phyloP scores from a whole-genome alignment of 352 stramenopile genomes.

The Elongisporangium prolatum region DNA sequence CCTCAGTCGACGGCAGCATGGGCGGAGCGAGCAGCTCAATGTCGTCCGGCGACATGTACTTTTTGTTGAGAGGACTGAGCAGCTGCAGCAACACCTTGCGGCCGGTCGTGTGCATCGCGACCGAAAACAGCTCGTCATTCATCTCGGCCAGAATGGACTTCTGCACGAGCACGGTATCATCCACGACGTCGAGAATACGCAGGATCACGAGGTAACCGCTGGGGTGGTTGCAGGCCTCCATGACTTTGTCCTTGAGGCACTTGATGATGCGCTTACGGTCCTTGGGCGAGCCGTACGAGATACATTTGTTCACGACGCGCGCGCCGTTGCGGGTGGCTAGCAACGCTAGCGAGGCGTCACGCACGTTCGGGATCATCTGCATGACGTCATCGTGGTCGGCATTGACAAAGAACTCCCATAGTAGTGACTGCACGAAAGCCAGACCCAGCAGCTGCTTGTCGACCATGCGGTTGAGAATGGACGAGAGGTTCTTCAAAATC shows the following conservation, averaged over 20 bases:
- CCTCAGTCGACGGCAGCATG: conserved; percentile 63
- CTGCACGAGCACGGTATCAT: conserved; percentile 89
- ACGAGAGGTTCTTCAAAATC: conserved; percentile 64
- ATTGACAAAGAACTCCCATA: conserved; percentile 89
- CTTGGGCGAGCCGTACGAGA: conserved; percentile 80
- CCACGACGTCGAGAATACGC: conserved; percentile 86
- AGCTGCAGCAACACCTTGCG: conserved; percentile 80
- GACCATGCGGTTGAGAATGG: conserved; percentile 80
- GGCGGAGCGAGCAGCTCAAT: conserved; percentile 65
- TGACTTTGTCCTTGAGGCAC: conserved; percentile 86
- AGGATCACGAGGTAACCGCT: conserved; percentile 89
- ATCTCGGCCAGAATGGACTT: conserved; percentile 85
- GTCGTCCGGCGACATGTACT: conserved; percentile 81
- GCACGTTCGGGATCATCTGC: conserved; percentile 82
- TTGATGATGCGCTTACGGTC: conserved; percentile 92
- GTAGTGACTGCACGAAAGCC: conserved; percentile 84
- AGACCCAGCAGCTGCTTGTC: conserved; percentile 88
- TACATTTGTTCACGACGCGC: conserved; percentile 82
- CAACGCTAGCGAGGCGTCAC: conserved; percentile 80
- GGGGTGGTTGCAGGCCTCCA: conserved; percentile 86
- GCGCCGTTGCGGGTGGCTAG: conserved; percentile 86
- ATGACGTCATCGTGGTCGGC: conserved; percentile 75
- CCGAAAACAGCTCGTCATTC: conserved; percentile 64
- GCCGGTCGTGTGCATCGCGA: conserved; percentile 70
- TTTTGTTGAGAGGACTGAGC: conserved; percentile 72